Evolutionary conservation across 331 rosid species (phyloP), one percentile per base, ranked within the genome.

Genomic region (Saraca asoca): DNA sequence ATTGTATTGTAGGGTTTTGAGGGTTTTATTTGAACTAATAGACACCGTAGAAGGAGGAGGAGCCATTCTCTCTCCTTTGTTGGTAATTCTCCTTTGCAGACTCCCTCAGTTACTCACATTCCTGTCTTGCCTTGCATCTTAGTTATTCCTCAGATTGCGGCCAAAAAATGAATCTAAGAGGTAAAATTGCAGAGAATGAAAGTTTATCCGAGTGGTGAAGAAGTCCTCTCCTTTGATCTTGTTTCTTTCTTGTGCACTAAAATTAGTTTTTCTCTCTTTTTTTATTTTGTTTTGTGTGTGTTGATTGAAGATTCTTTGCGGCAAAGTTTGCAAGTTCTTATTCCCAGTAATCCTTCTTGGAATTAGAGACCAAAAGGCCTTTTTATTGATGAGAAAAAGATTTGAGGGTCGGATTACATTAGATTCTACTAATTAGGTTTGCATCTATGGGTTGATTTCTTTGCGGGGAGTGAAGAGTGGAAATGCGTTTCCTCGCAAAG

Each of bases 261-360:
- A 70, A 34, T 58, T 18, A 34, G 66, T 38, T 49, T 35, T 34
- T 66, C 13, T 35, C 8, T 11, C 46, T 68, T 52, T 52, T 7
- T 54, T 50, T 33, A 16, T 51, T 19, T 10, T 9, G 31, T 73
- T 38, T 54, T 73, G 71, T 68, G 76, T 66, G 55, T 1, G 10
- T 5, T 38, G 75, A 66, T 77, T 46, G 3, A 69, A 82, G 89
- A 88, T 88, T 88, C 97, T 81, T 86, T 86, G 89, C 69, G 52
- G 74, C 13, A 66, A n/a, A 51, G 58, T 31, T 68, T 58, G 72
- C 52, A 51, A 64, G 77, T 68, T 66, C 60, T 50, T 69, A 75
- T 80, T 73, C 79, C 59, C 57, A 33, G 12, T 8, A 55, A 65
- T 44, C 75, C 46, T 59, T 34, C 19, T 35, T 58, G 18, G 16